Evolutionary conservation across 2,329 filamentous ascomycete species (phyloP), one percentile per base, ranked within the genome.

Genomic region (Beauveria bassiana): DNA sequence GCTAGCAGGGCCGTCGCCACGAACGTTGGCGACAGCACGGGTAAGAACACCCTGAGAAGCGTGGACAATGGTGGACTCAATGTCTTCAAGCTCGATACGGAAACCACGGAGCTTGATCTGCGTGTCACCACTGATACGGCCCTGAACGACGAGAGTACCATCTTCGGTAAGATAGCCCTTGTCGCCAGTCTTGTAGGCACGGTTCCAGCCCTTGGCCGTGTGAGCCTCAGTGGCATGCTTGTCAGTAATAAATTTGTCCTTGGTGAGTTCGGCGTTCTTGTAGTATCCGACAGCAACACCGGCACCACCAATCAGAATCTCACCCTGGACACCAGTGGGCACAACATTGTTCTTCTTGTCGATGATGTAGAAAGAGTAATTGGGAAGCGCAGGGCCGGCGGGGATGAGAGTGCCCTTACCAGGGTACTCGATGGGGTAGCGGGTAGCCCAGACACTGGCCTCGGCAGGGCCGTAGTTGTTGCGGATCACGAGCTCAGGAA

Each of bases 41-140:
- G 62, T 18, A 0, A 73, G 20, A 2, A 51, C 31, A 0, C 66
- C 69, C 3, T 64, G 18, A 5, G 65, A 55, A 6, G 65, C 58
- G 8, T 64, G 50, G 24, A 73, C 20, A 2, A 74, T 65, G 2
- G 63, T 64, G 2, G 54, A 56, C 26, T 67, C 68, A 6, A 74
- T 61, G 7, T 83, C 81, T 3, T 69, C 65, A 0, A 84, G 67
- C 16, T 84, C 79, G 26, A 82, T 74, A 1, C 78, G 72, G 3
- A 77, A 57, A 1, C 78, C 78, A 2, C 72, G 69, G 1, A 82
- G 66, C 64, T 82, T 82, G 63, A 81, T 67, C 49, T 79, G 73
- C 0, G 72, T 76, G 57, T 80, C 77, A 3, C 75, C 76, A 1
- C 62, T 67, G 1, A 77, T 73, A 0, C 78, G 74, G 0, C 76